A percentile compares a stretch with the other conserved stretches of the same genome.
These are phyloP conservation scores for Sugiyamaella xylanicola DNA, from an alignment of 1,139 yeast species.

Conservation along the genomic window DNA sequence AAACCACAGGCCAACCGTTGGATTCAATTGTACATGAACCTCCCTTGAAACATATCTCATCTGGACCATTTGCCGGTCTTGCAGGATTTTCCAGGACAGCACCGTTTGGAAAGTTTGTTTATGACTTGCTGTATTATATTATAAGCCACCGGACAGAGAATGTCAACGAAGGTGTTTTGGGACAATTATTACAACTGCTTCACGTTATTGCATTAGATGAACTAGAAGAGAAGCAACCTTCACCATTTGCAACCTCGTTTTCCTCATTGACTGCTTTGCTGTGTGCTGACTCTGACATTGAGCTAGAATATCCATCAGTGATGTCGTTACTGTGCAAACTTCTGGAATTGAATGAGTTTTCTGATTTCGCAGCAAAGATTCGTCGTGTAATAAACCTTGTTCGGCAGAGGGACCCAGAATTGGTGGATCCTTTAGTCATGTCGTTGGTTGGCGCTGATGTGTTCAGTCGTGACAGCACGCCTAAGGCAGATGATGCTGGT, in stretches of 20 bases:
- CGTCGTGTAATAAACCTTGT: conserved; percentile 24
- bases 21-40: conserved; percentile 43
- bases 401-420: conserved; percentile 16
- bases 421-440: conserved; percentile 12
- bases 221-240: conserved; percentile 1
- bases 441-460: background rate
- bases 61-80: conserved; percentile 41
- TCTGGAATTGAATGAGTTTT: conserved; percentile 11
- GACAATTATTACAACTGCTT: conserved; percentile 64
- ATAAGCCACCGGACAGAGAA: conserved; percentile 39
- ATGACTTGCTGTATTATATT: conserved; percentile 29
- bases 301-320: conserved; percentile 21
- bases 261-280: conserved; percentile 5
- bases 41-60: conserved; percentile 36
- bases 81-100: conserved; percentile 42
- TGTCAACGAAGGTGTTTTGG: conserved; percentile 58
- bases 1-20: conserved; percentile 32
- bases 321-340: conserved; percentile 13
- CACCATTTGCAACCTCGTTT: conserved; percentile 11
- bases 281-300: conserved; percentile 7
- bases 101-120: conserved; percentile 40
- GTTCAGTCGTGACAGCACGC: conserved; percentile 13
- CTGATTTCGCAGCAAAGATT: conserved; percentile 23
- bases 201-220: conserved; percentile 53
- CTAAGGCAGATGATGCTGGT: conserved; percentile 40